A percentile compares a stretch with the other conserved stretches of the same genome.
Conservation (phyloP, 2,329 filamentous ascomycete species). For the Pseudocercospora macadamiae region DNA sequence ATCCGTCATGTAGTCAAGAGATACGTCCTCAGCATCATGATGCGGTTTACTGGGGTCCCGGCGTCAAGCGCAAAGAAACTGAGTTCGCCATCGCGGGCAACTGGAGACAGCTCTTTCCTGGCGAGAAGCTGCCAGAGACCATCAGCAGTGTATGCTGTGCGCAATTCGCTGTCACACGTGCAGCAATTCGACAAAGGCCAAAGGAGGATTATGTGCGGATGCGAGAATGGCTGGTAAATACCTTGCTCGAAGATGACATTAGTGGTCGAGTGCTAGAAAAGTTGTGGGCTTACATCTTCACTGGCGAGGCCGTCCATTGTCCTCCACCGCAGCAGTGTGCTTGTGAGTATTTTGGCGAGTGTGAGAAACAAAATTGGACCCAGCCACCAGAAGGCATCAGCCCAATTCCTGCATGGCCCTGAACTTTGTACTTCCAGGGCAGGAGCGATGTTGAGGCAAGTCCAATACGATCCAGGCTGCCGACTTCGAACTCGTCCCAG, state of each 20-base stretch:
- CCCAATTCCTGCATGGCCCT: constrained; percentile 35
- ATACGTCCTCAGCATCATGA: constrained; percentile 28
- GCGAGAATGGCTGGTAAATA: constrained; percentile 54
- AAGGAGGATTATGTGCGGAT: constrained; percentile 42
- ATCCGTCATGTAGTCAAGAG: constrained; percentile 32
- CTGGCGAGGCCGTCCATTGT: constrained; percentile 26
- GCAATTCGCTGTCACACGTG: constrained; percentile 41
- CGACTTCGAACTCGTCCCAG: constrained; percentile 28
- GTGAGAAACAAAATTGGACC: constrained; percentile 18
- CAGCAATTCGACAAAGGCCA: constrained; percentile 33
- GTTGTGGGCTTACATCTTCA: constrained; percentile 58
- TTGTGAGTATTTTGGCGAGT: constrained; percentile 28
- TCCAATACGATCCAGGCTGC: constrained; percentile 33
- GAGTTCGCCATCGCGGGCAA: constrained; percentile 22
- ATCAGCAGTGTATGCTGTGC: constrained; percentile 32
- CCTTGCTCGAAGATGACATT: constrained; percentile 51
- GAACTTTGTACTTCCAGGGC: constrained; percentile 31
- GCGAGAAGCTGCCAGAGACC: constrained; percentile 43
- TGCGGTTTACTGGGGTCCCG: constrained; percentile 32
- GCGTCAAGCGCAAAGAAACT: constrained; percentile 28
- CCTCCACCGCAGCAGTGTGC: constrained; percentile 27
- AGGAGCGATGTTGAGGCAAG: not conserved
- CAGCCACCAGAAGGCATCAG: constrained; percentile 17
- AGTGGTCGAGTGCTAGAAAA: constrained; percentile 61
- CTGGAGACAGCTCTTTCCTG: constrained; percentile 21